Evolutionary conservation across 2,329 filamentous ascomycete genomes (phyloP).

Genomic region (Waltergamsia citrina): DNA sequence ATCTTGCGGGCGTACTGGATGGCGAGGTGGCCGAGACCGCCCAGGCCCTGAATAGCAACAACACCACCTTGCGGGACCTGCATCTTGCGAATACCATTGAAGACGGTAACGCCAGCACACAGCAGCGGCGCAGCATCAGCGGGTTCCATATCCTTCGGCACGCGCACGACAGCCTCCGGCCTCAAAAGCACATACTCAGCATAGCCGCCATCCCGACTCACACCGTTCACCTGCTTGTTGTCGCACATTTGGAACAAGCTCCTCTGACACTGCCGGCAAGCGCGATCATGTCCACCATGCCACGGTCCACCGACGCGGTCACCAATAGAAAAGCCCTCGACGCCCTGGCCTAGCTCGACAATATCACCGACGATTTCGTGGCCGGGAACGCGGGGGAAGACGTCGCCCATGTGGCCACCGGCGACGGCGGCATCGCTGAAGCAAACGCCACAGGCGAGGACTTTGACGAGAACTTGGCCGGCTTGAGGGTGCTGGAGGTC

Average conservation of each 20-base stretch:
- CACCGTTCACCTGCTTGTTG: constrained; percentile 53
- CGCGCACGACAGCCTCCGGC: constrained; percentile 47
- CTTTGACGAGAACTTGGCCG: constrained; percentile 59
- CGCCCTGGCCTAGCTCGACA: constrained; percentile 40
- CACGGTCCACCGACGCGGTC: constrained; percentile 51
- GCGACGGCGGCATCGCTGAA: constrained; percentile 47
- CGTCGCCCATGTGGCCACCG: constrained; percentile 38
- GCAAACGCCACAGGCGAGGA: constrained; percentile 64
- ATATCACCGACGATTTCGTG: constrained; percentile 58
- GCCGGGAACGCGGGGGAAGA: constrained; percentile 55
- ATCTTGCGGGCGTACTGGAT: constrained; percentile 69
- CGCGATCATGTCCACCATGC: constrained; percentile 45
- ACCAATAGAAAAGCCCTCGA: constrained; percentile 50
- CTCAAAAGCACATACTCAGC: constrained; percentile 54
- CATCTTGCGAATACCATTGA: constrained; percentile 48
- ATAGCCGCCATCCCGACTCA: constrained; percentile 57
- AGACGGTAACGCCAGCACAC: constrained; percentile 57
- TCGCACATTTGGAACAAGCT: constrained; percentile 62
- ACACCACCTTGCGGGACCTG: constrained; percentile 39
- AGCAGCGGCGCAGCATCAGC: constrained; percentile 49
- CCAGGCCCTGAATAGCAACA: constrained; percentile 57
- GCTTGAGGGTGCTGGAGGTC: constrained; percentile 44
- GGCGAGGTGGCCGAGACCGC: constrained; percentile 69
- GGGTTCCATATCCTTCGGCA: constrained; percentile 42
- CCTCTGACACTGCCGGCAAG: constrained; percentile 53